Conservation (phyloP, 1,139 yeast genomes). For the Yamadazyma trypodendri region DNA sequence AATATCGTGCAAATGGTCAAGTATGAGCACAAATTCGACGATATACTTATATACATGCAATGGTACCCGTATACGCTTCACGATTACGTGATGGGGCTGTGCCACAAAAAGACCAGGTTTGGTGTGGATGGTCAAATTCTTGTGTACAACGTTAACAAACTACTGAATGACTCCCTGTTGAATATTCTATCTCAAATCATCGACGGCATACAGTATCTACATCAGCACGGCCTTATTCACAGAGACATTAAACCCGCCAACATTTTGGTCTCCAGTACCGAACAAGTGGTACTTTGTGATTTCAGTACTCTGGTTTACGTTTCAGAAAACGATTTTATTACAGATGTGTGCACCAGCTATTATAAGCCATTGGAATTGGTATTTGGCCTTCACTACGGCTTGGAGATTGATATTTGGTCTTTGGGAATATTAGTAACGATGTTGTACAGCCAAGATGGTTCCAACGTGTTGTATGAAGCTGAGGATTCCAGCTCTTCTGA, state of each 20-base stretch:
- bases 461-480: slow-evolving; percentile 38
- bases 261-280: slow-evolving; percentile 42
- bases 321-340: slow-evolving; percentile 39
- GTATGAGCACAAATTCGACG: slow-evolving; percentile 30
- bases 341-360: slow-evolving; percentile 72
- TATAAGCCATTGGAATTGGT: slow-evolving; percentile 86
- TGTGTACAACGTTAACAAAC: slow-evolving; percentile 13
- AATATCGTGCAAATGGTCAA: slow-evolving; percentile 25
- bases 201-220: slow-evolving; percentile 25
- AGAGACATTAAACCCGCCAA: slow-evolving; percentile 86
- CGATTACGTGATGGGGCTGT: slow-evolving; percentile 21
- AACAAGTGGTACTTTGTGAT: slow-evolving; percentile 60
- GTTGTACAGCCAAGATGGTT: slow-evolving; percentile 49
- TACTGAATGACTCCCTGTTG: slow-evolving; percentile 17
- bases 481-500: slow-evolving; percentile 12
- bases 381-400: slow-evolving; percentile 63
- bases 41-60: slow-evolving; percentile 34
- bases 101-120: slow-evolving; percentile 14
- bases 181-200: slow-evolving; percentile 21
- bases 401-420: slow-evolving; percentile 79
- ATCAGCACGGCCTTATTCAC: slow-evolving; percentile 67
- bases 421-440: slow-evolving; percentile 67
- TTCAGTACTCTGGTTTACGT: slow-evolving; percentile 68
- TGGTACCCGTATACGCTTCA: slow-evolving; percentile 29
- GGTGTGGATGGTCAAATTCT: slow-evolving; percentile 8